phyloP scores from a whole-genome alignment of 371 early-diverging fungal genomes.

The Rhizopus microsporus region DNA sequence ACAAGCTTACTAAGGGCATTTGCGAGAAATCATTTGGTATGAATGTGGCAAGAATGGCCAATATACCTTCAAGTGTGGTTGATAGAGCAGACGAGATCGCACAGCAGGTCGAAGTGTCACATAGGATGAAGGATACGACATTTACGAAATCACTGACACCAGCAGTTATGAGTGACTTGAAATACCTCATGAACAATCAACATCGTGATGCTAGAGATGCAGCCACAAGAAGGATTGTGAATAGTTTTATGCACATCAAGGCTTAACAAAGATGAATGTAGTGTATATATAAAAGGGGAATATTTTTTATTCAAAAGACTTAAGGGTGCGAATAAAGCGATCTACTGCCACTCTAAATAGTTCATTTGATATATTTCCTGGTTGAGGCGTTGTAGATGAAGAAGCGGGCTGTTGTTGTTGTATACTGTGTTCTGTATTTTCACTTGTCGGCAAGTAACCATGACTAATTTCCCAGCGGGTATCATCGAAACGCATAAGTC shows the following conservation, averaged over 20 bases:
- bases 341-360: conserved; percentile 70
- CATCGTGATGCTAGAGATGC: not conserved
- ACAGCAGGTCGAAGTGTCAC: conserved; percentile 64
- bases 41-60: conserved; percentile 97
- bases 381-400: conserved; percentile 25
- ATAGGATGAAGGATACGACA: conserved; percentile 43
- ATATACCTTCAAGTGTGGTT: conserved; percentile 72
- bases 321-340: conserved; percentile 66
- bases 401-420: conserved; percentile 5
- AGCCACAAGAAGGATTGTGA: too few relatives aligned
- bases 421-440: conserved; percentile 11
- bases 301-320: conserved; percentile 58
- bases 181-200: conserved; percentile 6
- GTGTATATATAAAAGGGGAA: not conserved
- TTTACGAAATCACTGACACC: conserved; percentile 17
- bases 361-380: conserved; percentile 70
- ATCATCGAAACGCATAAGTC: conserved; percentile 62
- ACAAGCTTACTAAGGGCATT: conserved; percentile 86
- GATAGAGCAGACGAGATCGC: conserved; percentile 73
- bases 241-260: conserved; percentile 3
- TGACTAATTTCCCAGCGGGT: conserved; percentile 56
- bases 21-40: conserved; percentile 86
- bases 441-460: conserved; percentile 26
- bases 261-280: not conserved
- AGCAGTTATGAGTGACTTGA: conserved; percentile 20